Percentiles rank a stretch among this genome's conserved stretches.
These are phyloP conservation scores for Tremellales sp. DNA, from an alignment of 1,284 basidiomycete species.

Conservation along the genomic window DNA sequence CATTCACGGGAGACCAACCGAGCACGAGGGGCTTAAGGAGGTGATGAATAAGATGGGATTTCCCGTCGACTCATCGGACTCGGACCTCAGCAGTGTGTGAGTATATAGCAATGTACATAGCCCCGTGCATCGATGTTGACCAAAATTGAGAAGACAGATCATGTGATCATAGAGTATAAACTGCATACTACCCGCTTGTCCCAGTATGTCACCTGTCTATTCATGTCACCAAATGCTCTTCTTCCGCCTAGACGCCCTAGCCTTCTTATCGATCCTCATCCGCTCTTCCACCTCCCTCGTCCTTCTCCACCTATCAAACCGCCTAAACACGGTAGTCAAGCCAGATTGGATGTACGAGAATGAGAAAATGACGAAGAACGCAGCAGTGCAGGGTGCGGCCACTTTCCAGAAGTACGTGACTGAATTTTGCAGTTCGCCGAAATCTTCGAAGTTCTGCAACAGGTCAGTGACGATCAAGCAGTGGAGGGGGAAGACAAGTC, in stretches of 20 bases:
- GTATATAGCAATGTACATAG: too few species aligned
- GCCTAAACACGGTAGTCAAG: slow-evolving; percentile 26
- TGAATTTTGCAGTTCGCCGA: slow-evolving; percentile 29
- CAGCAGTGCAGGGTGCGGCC: slow-evolving; percentile 38
- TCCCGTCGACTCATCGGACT: too few species aligned
- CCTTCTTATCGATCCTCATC: not conserved
- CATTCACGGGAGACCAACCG: too few species aligned
- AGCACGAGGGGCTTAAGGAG: too few species aligned
- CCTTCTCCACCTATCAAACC: slow-evolving; percentile 25
- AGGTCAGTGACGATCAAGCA: slow-evolving; percentile 3
- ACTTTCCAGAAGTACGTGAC: slow-evolving; percentile 47
- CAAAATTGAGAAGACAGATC: too few species aligned
- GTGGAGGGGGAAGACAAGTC: not conserved
- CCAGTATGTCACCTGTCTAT: too few species aligned
- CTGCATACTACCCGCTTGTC: too few species aligned
- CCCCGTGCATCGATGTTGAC: too few species aligned
- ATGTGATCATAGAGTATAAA: too few species aligned
- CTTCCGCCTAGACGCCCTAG: not conserved
- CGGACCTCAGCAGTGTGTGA: too few species aligned
- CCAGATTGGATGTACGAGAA: slow-evolving; percentile 35
- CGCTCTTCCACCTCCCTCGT: slow-evolving; percentile 15
- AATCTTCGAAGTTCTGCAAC: slow-evolving; percentile 39
- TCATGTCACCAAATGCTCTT: not conserved
- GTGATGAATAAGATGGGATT: too few species aligned
- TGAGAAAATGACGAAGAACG: slow-evolving; percentile 46